phyloP scores from a whole-genome alignment of 495 filamentous ascomycete genomes.

The Annulohypoxylon maeteangense region DNA sequence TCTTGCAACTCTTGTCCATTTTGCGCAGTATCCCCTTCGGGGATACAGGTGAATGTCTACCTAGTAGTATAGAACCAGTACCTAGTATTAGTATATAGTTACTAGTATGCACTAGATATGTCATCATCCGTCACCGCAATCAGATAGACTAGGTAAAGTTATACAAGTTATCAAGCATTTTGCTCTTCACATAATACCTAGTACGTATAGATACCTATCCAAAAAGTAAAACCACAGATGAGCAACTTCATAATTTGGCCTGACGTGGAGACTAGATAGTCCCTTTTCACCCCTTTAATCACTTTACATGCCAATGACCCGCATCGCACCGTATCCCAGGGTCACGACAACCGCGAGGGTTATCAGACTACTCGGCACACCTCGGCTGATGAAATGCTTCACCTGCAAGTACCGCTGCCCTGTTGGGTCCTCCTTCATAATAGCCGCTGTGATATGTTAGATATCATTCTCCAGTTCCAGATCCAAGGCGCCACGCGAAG shows the following conservation, averaged over 20 bases:
- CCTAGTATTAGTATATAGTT: too few relatives aligned
- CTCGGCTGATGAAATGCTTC: slow-evolving; percentile 91
- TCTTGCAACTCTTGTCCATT: too few relatives aligned
- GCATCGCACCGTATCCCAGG: slow-evolving; percentile 88
- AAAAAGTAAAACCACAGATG: too few relatives aligned
- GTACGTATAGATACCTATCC: neutral
- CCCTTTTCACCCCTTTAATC: neutral
- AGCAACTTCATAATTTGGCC: neutral
- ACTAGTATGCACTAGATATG: too few relatives aligned
- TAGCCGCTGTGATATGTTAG: slow-evolving; percentile 74
- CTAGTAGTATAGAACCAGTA: too few relatives aligned
- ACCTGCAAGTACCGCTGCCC: slow-evolving; percentile 93
- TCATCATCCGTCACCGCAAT: too few relatives aligned
- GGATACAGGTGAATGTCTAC: too few relatives aligned
- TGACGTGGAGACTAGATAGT: neutral
- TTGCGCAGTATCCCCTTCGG: too few relatives aligned
- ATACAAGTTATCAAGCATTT: neutral
- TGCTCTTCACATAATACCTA: neutral
- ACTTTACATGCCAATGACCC: slow-evolving; percentile 74
- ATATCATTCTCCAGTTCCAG: slow-evolving; percentile 1
- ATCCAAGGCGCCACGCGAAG: neutral
- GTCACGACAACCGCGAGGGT: slow-evolving; percentile 85
- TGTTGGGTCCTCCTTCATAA: slow-evolving; percentile 97
- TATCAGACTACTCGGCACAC: slow-evolving; percentile 85
- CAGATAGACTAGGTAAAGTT: neutral